These are phyloP conservation scores for Fusarium aywerte DNA, from an alignment of 2,329 filamentous ascomycete species.

Conservation along the genomic window DNA sequence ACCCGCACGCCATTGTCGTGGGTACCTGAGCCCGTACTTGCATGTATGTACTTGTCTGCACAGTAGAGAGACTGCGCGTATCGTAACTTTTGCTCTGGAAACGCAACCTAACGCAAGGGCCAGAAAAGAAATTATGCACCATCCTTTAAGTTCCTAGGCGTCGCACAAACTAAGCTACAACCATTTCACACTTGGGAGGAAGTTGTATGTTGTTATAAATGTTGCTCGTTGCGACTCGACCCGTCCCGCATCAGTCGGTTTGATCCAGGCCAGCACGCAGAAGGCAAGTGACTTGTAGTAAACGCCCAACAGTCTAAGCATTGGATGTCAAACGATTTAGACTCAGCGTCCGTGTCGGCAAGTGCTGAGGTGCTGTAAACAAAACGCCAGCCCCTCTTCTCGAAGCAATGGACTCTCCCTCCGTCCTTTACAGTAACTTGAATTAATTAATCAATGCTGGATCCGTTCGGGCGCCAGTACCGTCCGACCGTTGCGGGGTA, in stretches of 20 bases:
- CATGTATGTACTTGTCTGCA: not conserved
- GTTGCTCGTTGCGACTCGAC: conserved; percentile 3
- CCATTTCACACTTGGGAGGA: not conserved
- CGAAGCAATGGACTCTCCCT: conserved; percentile 20
- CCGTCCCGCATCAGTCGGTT: conserved; percentile 11
- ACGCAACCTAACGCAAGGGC: conserved; percentile 21
- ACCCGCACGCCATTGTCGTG: conserved; percentile 41
- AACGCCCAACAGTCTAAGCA: not conserved
- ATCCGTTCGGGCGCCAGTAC: conserved; percentile 43
- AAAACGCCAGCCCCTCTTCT: conserved; percentile 28
- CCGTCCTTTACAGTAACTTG: conserved; percentile 16
- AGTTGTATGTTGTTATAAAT: not conserved
- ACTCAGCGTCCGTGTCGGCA: conserved; percentile 10
- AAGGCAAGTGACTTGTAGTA: not conserved
- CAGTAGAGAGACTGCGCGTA: not conserved
- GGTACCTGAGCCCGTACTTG: conserved; percentile 16
- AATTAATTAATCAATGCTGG: conserved; percentile 29
- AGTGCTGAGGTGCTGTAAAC: conserved; percentile 4
- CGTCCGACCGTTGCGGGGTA: conserved; percentile 47
- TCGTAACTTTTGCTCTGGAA: conserved; percentile 15
- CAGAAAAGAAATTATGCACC: conserved; percentile 14
- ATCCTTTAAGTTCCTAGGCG: conserved; percentile 6
- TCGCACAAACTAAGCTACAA: not conserved
- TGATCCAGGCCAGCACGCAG: not conserved
- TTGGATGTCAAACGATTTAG: not conserved